Evolutionary conservation across 1,284 basidiomycete species (phyloP).

Genomic region (Fomitiporia mediterranea): DNA sequence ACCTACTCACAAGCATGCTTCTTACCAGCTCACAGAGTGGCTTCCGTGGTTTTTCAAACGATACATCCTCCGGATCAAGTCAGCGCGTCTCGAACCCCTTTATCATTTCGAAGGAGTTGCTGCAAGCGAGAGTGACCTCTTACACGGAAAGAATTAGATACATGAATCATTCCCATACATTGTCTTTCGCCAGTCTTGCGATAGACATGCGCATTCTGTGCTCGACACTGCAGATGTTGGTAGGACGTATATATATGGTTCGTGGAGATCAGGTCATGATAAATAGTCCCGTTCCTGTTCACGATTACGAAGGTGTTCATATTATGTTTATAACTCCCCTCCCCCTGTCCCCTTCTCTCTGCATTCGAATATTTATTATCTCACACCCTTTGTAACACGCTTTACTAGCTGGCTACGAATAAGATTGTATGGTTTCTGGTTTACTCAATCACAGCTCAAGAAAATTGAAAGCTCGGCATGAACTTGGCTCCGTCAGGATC

Average conservation of each 20-base stretch:
- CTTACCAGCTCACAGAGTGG: constrained; percentile 50
- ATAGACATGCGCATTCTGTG: no score
- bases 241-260: background rate
- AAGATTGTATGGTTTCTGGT: background rate
- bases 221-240: constrained; percentile 55
- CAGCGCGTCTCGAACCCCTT: constrained; percentile 39
- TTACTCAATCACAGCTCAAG: background rate
- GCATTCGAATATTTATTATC: background rate
- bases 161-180: no score
- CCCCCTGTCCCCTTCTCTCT: no score
- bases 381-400: background rate
- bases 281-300: no score
- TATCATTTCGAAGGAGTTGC: constrained; percentile 46
- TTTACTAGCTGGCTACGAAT: background rate
- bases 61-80: constrained; percentile 44
- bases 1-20: constrained; percentile 49
- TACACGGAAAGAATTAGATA: background rate
- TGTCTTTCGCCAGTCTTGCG: no score
- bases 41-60: constrained; percentile 61
- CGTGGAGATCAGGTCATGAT: no score
- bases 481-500: background rate
- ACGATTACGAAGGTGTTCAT: no score
- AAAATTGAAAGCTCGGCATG: no score
- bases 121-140: constrained; percentile 47
- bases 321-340: background rate